phyloP scores from a whole-genome alignment of 257 asterid species.

The Nemophila menziesii region DNA sequence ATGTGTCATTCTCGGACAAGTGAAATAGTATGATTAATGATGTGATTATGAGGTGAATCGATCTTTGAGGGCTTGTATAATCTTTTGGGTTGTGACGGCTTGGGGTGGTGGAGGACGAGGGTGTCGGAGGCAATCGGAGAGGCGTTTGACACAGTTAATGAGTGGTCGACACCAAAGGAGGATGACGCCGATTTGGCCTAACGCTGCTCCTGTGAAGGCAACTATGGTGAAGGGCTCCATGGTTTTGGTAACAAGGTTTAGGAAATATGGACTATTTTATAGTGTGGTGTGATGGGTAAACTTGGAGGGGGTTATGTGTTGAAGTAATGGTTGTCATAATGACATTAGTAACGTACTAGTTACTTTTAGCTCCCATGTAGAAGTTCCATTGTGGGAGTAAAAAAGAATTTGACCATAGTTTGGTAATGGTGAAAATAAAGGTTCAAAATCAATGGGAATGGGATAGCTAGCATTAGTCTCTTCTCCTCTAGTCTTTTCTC shows the following conservation, averaged over 20 bases:
- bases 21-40: background rate
- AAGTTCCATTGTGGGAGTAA: background rate
- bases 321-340: background rate
- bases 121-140: slow-evolving; percentile 16
- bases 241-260: background rate
- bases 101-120: slow-evolving; percentile 16
- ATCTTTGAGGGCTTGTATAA: slow-evolving; percentile 4
- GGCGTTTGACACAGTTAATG: slow-evolving; percentile 10
- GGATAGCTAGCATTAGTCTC: too few relatives aligned
- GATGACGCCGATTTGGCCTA: slow-evolving; percentile 4
- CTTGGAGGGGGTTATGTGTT: too few relatives aligned
- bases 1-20: too few relatives aligned
- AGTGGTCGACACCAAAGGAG: slow-evolving; percentile 19
- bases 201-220: slow-evolving; percentile 5
- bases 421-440: background rate
- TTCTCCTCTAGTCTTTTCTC: too few relatives aligned
- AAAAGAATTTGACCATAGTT: background rate
- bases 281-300: too few relatives aligned
- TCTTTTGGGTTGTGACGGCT: slow-evolving; percentile 6
- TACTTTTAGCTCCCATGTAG: background rate
- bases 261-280: too few relatives aligned
- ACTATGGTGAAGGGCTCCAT: slow-evolving; percentile 8
- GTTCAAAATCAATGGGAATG: too few relatives aligned
- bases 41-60: background rate
- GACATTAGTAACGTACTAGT: background rate